Percentiles rank a stretch among this genome's conserved stretches.
phyloP scores from a whole-genome alignment of 2,329 filamentous ascomycete genomes.

The Orbilia oligospora region DNA sequence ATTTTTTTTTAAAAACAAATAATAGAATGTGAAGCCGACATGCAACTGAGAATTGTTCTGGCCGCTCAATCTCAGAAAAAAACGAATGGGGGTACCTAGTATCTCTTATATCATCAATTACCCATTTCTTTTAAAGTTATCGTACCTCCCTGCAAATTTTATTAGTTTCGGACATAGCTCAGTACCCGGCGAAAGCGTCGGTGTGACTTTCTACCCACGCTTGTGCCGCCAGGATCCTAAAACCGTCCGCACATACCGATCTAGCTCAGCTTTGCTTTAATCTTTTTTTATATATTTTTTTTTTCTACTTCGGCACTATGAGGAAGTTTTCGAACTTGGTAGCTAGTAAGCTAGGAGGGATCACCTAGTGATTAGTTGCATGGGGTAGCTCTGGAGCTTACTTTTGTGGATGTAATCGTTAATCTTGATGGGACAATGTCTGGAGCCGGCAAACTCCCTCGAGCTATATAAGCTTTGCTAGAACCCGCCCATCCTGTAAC shows the following conservation, averaged over 20 bases:
- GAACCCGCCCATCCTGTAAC: constrained; percentile 26
- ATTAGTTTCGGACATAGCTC: constrained; percentile 43
- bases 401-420: constrained; percentile 24
- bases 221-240: constrained; percentile 37
- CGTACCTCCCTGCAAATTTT: background rate
- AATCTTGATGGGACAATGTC: background rate
- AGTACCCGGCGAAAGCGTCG: constrained; percentile 17
- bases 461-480: constrained; percentile 41
- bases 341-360: constrained; percentile 3
- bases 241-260: constrained; percentile 34
- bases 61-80: background rate
- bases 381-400: constrained; percentile 8
- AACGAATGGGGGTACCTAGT: background rate
- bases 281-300: no score
- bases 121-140: constrained; percentile 22
- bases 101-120: constrained; percentile 25
- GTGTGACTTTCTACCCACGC: constrained; percentile 30
- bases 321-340: constrained; percentile 10
- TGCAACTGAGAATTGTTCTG: constrained; percentile 27
- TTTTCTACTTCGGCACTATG: constrained; percentile 10
- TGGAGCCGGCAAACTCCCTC: background rate
- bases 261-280: background rate
- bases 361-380: constrained; percentile 19
- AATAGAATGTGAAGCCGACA: constrained; percentile 1
- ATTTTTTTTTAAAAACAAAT: constrained; percentile 1